Evolutionary conservation across 2,329 filamentous ascomycete species (phyloP).

Genomic region (Cladophialophora carrionii): DNA sequence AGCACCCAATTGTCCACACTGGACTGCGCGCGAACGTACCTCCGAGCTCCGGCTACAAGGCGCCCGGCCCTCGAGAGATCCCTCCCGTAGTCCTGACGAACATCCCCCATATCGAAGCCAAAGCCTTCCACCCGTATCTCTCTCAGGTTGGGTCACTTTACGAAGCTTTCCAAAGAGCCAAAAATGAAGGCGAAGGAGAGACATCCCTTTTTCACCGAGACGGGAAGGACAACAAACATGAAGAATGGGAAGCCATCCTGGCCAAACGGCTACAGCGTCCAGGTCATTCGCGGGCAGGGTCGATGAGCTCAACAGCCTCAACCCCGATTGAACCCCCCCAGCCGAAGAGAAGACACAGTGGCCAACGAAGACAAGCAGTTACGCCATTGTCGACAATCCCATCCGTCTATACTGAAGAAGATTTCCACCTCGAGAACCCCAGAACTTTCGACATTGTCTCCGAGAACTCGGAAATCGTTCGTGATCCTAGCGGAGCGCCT

Average conservation of each 20-base stretch:
- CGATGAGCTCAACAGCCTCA: constrained; percentile 48
- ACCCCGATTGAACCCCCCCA: constrained; percentile 56
- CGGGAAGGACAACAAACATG: constrained; percentile 45
- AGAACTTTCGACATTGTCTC: constrained; percentile 96
- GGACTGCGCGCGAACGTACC: constrained; percentile 76
- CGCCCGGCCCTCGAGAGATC: constrained; percentile 85
- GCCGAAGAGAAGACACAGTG: constrained; percentile 55
- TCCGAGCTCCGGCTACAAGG: constrained; percentile 72
- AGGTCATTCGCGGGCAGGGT: constrained; percentile 45
- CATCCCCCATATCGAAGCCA: constrained; percentile 75
- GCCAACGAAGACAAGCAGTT: constrained; percentile 67
- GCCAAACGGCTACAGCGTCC: constrained; percentile 51
- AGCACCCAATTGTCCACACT: constrained; percentile 85
- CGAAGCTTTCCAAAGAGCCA: constrained; percentile 82
- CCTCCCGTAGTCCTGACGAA: constrained; percentile 90
- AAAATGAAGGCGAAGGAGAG: constrained; percentile 72
- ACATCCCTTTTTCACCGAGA: constrained; percentile 52
- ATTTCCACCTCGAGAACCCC: constrained; percentile 94
- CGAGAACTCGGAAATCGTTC: constrained; percentile 94
- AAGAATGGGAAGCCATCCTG: constrained; percentile 55
- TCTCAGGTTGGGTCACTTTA: constrained; percentile 83
- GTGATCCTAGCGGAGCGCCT: constrained; percentile 61
- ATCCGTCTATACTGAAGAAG: constrained; percentile 88
- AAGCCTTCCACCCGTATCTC: constrained; percentile 82
- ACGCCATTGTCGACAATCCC: constrained; percentile 92